These are phyloP conservation scores for Picocystis sp. DNA, from an alignment of 163 green algal species.

Conservation along the genomic window DNA sequence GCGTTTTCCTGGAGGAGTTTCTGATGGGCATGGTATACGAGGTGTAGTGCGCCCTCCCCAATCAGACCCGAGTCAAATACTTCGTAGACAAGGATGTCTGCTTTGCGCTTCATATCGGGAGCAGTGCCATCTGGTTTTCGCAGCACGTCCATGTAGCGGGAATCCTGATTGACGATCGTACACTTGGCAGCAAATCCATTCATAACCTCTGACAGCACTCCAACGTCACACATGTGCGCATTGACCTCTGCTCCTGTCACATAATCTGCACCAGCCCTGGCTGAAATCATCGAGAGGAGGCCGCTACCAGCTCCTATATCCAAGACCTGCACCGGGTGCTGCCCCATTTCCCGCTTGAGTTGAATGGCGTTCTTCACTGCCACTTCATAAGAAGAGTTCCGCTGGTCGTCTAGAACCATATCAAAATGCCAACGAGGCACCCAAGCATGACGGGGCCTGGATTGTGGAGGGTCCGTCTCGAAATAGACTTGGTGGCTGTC, in stretches of 20 bases:
- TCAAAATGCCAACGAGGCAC: constrained; percentile 61
- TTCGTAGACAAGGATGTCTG: constrained; percentile 54
- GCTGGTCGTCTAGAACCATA: constrained; percentile 45
- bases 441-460: constrained; percentile 26
- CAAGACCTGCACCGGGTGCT: constrained; percentile 18
- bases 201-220: constrained; percentile 30
- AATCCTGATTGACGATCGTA: constrained; percentile 44
- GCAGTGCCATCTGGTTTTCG: constrained; percentile 30
- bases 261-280: constrained; percentile 34
- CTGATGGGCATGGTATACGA: constrained; percentile 27
- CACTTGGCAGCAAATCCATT: constrained; percentile 34
- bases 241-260: constrained; percentile 36
- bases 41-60: constrained; percentile 56
- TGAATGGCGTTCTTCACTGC: constrained; percentile 30
- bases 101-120: constrained; percentile 29
- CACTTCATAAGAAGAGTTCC: constrained; percentile 44
- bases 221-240: constrained; percentile 44
- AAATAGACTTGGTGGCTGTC: constrained; percentile 35
- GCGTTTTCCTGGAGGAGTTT: constrained; percentile 25
- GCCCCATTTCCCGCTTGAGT: neutral
- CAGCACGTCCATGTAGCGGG: constrained; percentile 24
- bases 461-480: constrained; percentile 11
- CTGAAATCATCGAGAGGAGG: constrained; percentile 55
- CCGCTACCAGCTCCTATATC: constrained; percentile 48
- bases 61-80: constrained; percentile 65